Evolutionary conservation across 441 rosid species (phyloP).

Genomic region (Pelargonium fulgidum): DNA sequence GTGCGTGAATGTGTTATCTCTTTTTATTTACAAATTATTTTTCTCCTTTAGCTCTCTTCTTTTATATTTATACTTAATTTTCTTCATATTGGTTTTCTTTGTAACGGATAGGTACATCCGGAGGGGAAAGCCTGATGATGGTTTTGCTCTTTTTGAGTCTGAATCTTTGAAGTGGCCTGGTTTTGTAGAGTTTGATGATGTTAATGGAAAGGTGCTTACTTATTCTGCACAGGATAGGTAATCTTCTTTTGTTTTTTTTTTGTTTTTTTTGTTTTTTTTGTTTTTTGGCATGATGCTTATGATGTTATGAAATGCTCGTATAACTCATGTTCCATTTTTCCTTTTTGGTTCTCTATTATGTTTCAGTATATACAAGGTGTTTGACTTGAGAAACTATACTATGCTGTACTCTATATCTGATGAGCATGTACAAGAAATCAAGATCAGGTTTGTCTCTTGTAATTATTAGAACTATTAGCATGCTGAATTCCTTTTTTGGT

Average conservation of each 20-base stretch:
- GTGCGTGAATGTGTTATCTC: conserved; percentile 21
- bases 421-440: conserved; percentile 53
- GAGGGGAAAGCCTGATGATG: conserved; percentile 66
- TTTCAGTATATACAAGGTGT: conserved; percentile 56
- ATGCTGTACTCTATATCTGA: conserved; percentile 58
- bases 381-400: conserved; percentile 53
- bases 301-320: no score
- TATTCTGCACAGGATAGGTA: conserved; percentile 73
- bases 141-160: conserved; percentile 66
- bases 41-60: not conserved
- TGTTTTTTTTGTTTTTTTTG: conserved; percentile 7
- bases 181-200: conserved; percentile 78
- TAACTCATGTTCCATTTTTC: not conserved
- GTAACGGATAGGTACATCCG: conserved; percentile 38
- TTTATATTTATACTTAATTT: not conserved
- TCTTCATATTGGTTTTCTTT: not conserved
- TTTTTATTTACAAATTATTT: not conserved
- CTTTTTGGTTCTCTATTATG: not conserved
- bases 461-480: not conserved
- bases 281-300: not conserved
- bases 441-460: conserved; percentile 40
- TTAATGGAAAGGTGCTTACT: conserved; percentile 67
- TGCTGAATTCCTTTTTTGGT: not conserved
- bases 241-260: conserved; percentile 1
- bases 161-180: conserved; percentile 80